phyloP scores from a whole-genome alignment of 768 basidiomycete genomes.

The Leccinum disarticulatum region DNA sequence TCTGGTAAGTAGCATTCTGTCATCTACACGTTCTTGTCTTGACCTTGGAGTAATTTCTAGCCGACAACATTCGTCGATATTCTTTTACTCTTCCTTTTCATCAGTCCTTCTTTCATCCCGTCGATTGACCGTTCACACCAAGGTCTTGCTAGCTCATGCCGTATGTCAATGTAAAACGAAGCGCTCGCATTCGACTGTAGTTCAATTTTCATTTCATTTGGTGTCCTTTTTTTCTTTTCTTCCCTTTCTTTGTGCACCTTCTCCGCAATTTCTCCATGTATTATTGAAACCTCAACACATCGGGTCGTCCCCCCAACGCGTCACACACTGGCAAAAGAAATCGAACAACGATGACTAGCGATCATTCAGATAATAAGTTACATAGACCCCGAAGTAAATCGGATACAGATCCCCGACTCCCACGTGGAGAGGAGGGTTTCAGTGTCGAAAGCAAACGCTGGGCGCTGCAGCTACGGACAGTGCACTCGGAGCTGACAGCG shows the following conservation, averaged over 20 bases:
- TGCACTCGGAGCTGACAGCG: too few species aligned
- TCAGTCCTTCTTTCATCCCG: constrained; percentile 2
- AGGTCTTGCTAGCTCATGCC: constrained; percentile 12
- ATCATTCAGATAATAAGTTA: background rate
- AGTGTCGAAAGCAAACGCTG: too few species aligned
- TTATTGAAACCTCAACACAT: constrained; percentile 6
- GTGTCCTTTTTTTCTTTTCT: background rate
- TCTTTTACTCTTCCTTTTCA: background rate
- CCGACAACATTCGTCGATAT: background rate
- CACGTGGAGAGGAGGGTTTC: too few species aligned
- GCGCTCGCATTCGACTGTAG: constrained; percentile 4
- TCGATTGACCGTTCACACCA: constrained; percentile 1
- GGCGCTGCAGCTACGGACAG: too few species aligned
- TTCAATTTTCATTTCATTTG: constrained; percentile 3
- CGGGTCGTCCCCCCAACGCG: background rate
- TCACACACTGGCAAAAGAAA: too few species aligned
- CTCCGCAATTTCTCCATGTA: constrained; percentile 5
- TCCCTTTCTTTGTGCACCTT: background rate
- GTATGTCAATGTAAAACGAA: constrained; percentile 23
- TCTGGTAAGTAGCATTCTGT: background rate
- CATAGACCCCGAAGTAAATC: background rate
- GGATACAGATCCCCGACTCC: background rate
- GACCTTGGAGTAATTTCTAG: background rate
- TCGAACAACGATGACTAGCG: background rate
- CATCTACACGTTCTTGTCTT: background rate